phyloP scores from a whole-genome alignment of 768 basidiomycete species.

The Leccinum incarnatum region DNA sequence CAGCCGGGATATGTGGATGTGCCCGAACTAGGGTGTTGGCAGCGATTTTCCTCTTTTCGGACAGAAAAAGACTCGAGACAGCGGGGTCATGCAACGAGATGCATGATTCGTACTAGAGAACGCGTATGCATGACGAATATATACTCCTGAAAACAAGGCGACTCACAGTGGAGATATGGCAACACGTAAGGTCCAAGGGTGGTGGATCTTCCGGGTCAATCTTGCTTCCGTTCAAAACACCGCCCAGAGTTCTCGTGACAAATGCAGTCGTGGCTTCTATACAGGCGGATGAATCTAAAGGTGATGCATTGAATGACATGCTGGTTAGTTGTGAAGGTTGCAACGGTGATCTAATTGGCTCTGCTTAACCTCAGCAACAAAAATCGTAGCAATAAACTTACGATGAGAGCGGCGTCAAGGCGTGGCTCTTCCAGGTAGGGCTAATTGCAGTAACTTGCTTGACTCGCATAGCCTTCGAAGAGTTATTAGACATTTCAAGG shows the following conservation, averaged over 20 bases:
- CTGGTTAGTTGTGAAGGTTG: slow-evolving; percentile 48
- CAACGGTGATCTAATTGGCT: slow-evolving; percentile 39
- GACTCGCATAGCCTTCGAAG: slow-evolving; percentile 42
- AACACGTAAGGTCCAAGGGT: slow-evolving; percentile 50
- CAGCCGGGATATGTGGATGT: slow-evolving; percentile 57
- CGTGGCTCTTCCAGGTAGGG: slow-evolving; percentile 59
- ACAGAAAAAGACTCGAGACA: slow-evolving; percentile 47
- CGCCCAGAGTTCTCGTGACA: slow-evolving; percentile 47
- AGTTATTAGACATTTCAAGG: slow-evolving; percentile 54
- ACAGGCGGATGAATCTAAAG: slow-evolving; percentile 37
- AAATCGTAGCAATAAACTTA: slow-evolving; percentile 33
- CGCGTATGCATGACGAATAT: neutral
- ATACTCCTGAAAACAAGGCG: neutral
- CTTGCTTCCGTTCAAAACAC: slow-evolving; percentile 49
- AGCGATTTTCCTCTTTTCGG: slow-evolving; percentile 45
- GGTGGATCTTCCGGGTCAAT: slow-evolving; percentile 46
- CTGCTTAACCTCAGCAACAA: slow-evolving; percentile 5
- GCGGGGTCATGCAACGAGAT: slow-evolving; percentile 21
- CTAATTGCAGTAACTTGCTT: slow-evolving; percentile 64
- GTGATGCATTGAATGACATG: slow-evolving; percentile 41
- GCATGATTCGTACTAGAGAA: slow-evolving; percentile 11
- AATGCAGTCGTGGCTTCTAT: slow-evolving; percentile 47
- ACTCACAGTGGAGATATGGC: slow-evolving; percentile 46
- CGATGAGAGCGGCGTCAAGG: slow-evolving; percentile 38
- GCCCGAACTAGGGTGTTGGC: slow-evolving; percentile 35